A percentile compares a stretch with the other conserved stretches of the same genome.
phyloP scores from a whole-genome alignment of 1,284 basidiomycete genomes.

The Cystobasidium pallidum region DNA sequence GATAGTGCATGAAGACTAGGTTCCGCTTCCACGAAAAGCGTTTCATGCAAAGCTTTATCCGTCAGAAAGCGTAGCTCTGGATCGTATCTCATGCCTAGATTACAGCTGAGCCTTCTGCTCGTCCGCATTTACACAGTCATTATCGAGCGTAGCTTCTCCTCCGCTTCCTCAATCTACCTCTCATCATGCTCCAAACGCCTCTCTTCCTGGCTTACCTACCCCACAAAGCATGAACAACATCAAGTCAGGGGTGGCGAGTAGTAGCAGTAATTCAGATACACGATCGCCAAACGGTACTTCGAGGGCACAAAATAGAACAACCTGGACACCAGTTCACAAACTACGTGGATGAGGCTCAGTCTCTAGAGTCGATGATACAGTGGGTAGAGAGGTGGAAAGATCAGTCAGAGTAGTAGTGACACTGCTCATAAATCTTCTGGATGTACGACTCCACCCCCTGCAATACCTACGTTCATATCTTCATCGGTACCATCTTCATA shows the following conservation, averaged over 20 bases:
- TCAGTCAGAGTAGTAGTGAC: too few relatives aligned
- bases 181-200: too few relatives aligned
- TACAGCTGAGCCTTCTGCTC: constrained; percentile 58
- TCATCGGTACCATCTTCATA: background rate
- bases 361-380: constrained; percentile 40
- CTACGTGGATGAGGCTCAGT: constrained; percentile 23
- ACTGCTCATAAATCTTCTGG: background rate
- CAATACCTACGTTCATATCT: constrained; percentile 12
- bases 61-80: constrained; percentile 43
- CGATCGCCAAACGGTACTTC: too few relatives aligned
- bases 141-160: constrained; percentile 10
- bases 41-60: constrained; percentile 48
- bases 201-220: too few relatives aligned
- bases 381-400: constrained; percentile 34
- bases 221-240: too few relatives aligned
- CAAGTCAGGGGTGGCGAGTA: too few relatives aligned
- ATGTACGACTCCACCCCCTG: background rate
- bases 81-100: constrained; percentile 66
- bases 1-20: constrained; percentile 76
- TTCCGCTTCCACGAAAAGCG: constrained; percentile 66
- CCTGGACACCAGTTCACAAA: constrained; percentile 29
- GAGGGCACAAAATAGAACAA: constrained; percentile 34
- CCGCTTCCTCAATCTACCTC: background rate
- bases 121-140: constrained; percentile 50
- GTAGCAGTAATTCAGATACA: too few relatives aligned